Evolutionary conservation across 2,329 filamentous ascomycete genomes (phyloP), one percentile per base, ranked within the genome.

Genomic region (Hortaea sp.): DNA sequence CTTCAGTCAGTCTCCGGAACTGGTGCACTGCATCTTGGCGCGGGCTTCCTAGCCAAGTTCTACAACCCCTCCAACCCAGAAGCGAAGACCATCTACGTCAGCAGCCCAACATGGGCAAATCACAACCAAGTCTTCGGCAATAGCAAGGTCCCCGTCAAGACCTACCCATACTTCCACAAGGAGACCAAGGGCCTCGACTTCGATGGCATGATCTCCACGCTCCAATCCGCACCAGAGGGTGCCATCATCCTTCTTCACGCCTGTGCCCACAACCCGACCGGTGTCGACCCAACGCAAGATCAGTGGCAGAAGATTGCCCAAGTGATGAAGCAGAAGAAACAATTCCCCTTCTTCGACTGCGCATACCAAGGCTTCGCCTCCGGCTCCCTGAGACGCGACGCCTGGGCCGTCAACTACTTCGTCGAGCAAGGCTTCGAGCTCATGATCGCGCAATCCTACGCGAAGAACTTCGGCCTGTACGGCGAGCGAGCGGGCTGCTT

Each of bases 51-150:
- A 50, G 74, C 85, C 66, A 89, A 84, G 67, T 98, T 97, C 79
- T 95, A 87, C 76, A 74, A 73, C 48, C 68, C 72, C 10, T 61
- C 66, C 45, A 65, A 75, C 62, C 76, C 77, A 63, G 79, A 76
- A 70, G 83, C 79, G 56, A 65, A 65, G 53, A 79, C 82, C 49
- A 79, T 94, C 69, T 95, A 95, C 76, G 76, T 97, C 67, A 95
- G 88, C 61, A 85, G 85, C 67, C 92, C 92, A 44, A 98, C 92
- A 51, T 98, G 92, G 92, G 88, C 85, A 57, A 98, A 98, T 74
- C 92, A 98, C 80, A 83, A 94, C 73, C 92, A 97, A 69, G 95
- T 98, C 75, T 95, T 98, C 74, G 79, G 75, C 69, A 97, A 97
- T 64, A 88, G 95, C 63, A 76, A 78, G 58, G 74, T 97, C 29